Conservation (phyloP, 176 grass and related monocot genomes). For the Aegilops tauschii region DNA sequence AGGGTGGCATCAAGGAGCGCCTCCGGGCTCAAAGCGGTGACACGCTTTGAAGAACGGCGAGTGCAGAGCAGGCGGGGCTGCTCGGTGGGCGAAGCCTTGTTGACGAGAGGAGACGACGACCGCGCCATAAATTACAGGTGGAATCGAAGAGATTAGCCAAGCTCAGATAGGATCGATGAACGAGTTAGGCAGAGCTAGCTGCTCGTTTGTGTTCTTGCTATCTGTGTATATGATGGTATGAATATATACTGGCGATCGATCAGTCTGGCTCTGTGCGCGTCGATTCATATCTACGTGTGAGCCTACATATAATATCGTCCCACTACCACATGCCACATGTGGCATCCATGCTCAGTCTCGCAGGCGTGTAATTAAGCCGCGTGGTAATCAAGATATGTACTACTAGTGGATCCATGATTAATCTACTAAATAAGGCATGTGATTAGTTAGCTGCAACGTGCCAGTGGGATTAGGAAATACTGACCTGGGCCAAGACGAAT, state of each 20-base stretch:
- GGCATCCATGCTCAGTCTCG: too few relatives aligned
- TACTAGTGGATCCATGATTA: too few relatives aligned
- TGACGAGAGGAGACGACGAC: not conserved
- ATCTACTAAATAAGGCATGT: too few relatives aligned
- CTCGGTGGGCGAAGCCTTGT: not conserved
- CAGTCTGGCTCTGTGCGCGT: not conserved
- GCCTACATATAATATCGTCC: not conserved
- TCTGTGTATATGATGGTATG: not conserved
- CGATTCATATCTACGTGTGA: not conserved
- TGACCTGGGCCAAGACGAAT: too few relatives aligned
- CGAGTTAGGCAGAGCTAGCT: too few relatives aligned
- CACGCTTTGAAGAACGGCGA: not conserved
- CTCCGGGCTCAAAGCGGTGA: not conserved
- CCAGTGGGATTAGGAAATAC: too few relatives aligned
- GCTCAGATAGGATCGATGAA: not conserved
- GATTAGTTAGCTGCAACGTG: too few relatives aligned
- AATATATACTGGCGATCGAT: not conserved
- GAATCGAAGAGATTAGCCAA: not conserved
- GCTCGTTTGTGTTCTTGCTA: not conserved
- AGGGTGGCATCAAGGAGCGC: not conserved
- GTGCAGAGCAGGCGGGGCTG: not conserved
- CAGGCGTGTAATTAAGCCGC: too few relatives aligned
- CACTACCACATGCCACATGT: too few relatives aligned
- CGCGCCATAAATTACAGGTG: not conserved
- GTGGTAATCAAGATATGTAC: too few relatives aligned